Percentiles rank a stretch among this genome's conserved stretches.
Evolutionary conservation across 2,329 filamentous ascomycete genomes (phyloP).

Genomic region (Claviceps monticola): DNA sequence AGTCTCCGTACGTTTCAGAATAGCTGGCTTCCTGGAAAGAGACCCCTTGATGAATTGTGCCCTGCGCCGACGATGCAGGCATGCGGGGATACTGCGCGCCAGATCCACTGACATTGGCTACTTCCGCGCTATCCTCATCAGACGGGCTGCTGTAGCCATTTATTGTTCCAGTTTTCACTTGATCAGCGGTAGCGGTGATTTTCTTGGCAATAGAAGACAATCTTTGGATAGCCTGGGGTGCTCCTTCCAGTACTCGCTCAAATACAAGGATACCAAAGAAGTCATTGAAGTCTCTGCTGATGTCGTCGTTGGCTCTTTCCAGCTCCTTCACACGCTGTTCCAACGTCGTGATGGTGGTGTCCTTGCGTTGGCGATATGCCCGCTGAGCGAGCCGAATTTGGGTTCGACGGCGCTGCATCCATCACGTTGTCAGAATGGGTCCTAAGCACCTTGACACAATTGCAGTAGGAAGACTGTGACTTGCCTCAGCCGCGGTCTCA

Average conservation of each 20-base stretch:
- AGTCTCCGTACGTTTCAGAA: not conserved
- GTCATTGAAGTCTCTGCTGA: conserved; percentile 56
- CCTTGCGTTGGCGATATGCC: conserved; percentile 74
- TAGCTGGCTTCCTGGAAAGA: not conserved
- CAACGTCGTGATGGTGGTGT: conserved; percentile 61
- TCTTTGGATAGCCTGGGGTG: conserved; percentile 42
- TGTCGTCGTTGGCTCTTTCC: conserved; percentile 55
- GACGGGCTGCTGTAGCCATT: conserved; percentile 5
- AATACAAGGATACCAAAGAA: conserved; percentile 49
- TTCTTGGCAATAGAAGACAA: conserved; percentile 43
- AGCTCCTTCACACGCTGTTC: conserved; percentile 57
- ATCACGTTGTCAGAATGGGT: not conserved
- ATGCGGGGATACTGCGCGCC: not conserved
- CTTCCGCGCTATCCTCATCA: conserved; percentile 1
- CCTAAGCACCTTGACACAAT: not conserved
- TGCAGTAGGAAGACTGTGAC: conserved; percentile 19
- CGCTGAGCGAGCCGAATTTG: conserved; percentile 80
- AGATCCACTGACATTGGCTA: not conserved
- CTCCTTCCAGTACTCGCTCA: conserved; percentile 41
- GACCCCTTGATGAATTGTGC: not conserved
- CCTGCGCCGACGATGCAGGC: not conserved
- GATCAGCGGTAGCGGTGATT: conserved; percentile 40
- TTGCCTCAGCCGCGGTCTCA: conserved; percentile 64
- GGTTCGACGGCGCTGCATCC: conserved; percentile 56
- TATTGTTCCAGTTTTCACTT: conserved; percentile 21